Conservation (phyloP, 1,139 yeast genomes). For the Eremothecium coryli region DNA sequence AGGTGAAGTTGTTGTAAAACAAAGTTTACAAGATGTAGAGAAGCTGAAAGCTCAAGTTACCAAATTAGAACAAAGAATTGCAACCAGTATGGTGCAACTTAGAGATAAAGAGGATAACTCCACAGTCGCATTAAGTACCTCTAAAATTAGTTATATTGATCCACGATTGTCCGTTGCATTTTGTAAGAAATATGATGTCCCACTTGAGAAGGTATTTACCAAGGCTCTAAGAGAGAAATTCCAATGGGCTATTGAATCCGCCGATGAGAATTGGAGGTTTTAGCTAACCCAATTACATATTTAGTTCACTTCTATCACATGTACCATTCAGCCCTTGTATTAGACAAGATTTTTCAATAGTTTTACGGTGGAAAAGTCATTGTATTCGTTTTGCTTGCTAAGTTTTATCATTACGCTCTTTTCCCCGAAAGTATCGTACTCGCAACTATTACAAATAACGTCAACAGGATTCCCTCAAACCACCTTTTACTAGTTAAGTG, state of each 20-base stretch:
- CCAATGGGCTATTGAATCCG: slow-evolving; percentile 92
- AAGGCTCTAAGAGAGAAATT: slow-evolving; percentile 88
- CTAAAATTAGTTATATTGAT: slow-evolving; percentile 90
- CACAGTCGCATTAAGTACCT: slow-evolving; percentile 85
- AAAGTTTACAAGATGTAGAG: slow-evolving; percentile 48
- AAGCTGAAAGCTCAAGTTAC: slow-evolving; percentile 68
- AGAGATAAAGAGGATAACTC: slow-evolving; percentile 92
- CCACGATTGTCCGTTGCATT: slow-evolving; percentile 89
- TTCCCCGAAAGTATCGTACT: no score
- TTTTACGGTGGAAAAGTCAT: no score
- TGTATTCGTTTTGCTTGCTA: no score
- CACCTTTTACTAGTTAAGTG: no score
- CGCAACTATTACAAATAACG: no score
- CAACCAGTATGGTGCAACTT: slow-evolving; percentile 60
- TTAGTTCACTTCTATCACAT: no score
- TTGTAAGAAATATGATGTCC: slow-evolving; percentile 77
- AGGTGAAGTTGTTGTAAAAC: slow-evolving; percentile 51
- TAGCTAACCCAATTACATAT: slow-evolving; percentile 31
- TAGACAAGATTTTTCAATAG: no score
- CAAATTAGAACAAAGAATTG: slow-evolving; percentile 61
- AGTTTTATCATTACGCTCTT: no score
- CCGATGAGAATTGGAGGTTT: slow-evolving; percentile 81
- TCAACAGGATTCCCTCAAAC: no score
- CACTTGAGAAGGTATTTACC: slow-evolving; percentile 85
- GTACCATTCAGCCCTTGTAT: no score